phyloP scores from a whole-genome alignment of 352 stramenopile genomes.

The Globisporangium spiculum region DNA sequence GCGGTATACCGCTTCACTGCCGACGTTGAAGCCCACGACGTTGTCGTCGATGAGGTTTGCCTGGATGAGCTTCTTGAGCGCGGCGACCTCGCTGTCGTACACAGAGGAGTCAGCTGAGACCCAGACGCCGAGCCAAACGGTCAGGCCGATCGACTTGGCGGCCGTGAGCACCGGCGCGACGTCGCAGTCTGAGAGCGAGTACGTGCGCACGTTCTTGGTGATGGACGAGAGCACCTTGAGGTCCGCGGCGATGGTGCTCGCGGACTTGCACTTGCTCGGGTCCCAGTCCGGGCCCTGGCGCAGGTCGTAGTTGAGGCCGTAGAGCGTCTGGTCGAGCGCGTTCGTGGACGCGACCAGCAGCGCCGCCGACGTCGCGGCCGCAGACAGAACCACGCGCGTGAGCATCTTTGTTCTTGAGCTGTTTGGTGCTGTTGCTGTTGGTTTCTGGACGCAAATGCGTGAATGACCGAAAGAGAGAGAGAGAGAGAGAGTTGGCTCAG shows the following conservation, averaged over 20 bases:
- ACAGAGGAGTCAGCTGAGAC: constrained; percentile 61
- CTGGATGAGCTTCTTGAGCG: constrained; percentile 58
- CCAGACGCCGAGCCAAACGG: constrained; percentile 83
- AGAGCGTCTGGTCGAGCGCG: constrained; percentile 73
- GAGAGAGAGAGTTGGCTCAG: constrained; percentile 2
- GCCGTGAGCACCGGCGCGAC: constrained; percentile 59
- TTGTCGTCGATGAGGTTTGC: constrained; percentile 70
- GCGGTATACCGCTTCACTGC: constrained; percentile 79
- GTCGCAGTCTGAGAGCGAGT: constrained; percentile 77
- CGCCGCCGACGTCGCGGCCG: constrained; percentile 25
- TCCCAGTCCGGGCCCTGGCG: constrained; percentile 80
- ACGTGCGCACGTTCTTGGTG: constrained; percentile 78
- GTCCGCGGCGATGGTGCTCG: constrained; percentile 60
- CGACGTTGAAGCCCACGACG: constrained; percentile 83
- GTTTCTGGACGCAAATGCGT: constrained; percentile 9
- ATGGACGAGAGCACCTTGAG: constrained; percentile 63
- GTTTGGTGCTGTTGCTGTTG: not conserved
- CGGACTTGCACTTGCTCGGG: constrained; percentile 68
- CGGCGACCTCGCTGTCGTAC: constrained; percentile 63
- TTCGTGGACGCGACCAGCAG: constrained; percentile 29
- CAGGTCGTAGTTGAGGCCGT: constrained; percentile 84
- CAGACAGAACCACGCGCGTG: constrained; percentile 27
- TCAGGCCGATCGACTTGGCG: constrained; percentile 67
- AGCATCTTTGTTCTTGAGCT: constrained; percentile 18
- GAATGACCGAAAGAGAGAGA: not conserved